phyloP scores from a whole-genome alignment of 345 rosid species.

The Dipteronia dyeriana region DNA sequence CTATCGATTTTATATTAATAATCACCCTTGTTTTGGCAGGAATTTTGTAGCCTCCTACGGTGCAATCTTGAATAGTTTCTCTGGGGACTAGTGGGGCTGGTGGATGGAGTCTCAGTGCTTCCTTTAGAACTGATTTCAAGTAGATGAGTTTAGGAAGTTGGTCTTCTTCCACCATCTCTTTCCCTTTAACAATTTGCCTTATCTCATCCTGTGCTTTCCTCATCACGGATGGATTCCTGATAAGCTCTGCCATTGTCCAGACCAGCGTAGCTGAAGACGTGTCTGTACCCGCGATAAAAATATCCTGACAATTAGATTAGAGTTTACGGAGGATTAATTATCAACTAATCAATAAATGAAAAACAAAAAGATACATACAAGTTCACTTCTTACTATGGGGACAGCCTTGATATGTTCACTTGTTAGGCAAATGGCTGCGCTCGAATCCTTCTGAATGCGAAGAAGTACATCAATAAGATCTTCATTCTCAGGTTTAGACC shows the following conservation, averaged over 20 bases:
- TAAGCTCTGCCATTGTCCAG: no score
- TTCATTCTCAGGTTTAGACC: constrained; percentile 29
- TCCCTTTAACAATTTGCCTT: no score
- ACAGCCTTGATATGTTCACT: constrained; percentile 29
- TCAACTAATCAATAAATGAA: not conserved
- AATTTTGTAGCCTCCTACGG: constrained; percentile 44
- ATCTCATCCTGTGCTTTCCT: no score
- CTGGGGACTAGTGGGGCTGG: constrained; percentile 45
- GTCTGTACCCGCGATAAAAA: no score
- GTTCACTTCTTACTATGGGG: constrained; percentile 20
- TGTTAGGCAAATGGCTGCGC: constrained; percentile 16
- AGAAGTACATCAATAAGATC: constrained; percentile 39
- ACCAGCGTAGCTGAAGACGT: no score
- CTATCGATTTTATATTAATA: constrained; percentile 44
- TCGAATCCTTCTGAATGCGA: constrained; percentile 25
- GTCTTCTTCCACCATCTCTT: no score
- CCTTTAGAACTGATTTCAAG: no score
- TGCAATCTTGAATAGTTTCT: constrained; percentile 45
- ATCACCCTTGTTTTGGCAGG: constrained; percentile 35
- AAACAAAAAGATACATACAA: not conserved
- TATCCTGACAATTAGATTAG: not conserved
- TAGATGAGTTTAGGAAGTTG: no score
- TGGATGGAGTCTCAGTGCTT: no score
- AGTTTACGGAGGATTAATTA: not conserved
- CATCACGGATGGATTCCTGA: no score